Percentiles rank a stretch among this genome's conserved stretches.
Conservation (phyloP, 2,329 filamentous ascomycete genomes). For the Talaromyces sp. region DNA sequence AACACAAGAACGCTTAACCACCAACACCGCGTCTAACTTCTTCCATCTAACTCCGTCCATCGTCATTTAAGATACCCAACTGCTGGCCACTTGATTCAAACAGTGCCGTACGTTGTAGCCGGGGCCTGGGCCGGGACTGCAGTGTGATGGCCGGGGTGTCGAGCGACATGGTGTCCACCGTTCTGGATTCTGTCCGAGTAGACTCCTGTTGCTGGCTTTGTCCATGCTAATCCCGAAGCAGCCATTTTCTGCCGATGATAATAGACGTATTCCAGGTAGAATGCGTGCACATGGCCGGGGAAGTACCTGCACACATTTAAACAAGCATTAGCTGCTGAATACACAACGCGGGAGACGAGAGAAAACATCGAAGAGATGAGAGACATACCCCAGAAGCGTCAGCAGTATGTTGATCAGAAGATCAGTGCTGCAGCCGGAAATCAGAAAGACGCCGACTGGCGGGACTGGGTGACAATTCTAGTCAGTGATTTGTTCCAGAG, state of each 20-base stretch:
- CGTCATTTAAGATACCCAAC: not conserved
- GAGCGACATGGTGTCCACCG: slow-evolving; percentile 22
- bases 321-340: not conserved
- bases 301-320: slow-evolving; percentile 52
- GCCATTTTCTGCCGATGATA: slow-evolving; percentile 49
- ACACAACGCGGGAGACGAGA: not conserved
- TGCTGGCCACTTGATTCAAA: not conserved
- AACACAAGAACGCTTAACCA: not conserved
- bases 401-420: slow-evolving; percentile 62
- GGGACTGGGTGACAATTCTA: slow-evolving; percentile 46
- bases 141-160: slow-evolving; percentile 19
- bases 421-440: slow-evolving; percentile 61
- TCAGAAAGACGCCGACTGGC: slow-evolving; percentile 57
- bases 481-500: not conserved
- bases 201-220: slow-evolving; percentile 28
- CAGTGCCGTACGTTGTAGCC: slow-evolving; percentile 6
- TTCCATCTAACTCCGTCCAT: not conserved
- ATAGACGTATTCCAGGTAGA: slow-evolving; percentile 79
- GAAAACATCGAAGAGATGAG: not conserved
- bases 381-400: slow-evolving; percentile 55
- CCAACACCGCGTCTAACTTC: not conserved
- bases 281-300: slow-evolving; percentile 73
- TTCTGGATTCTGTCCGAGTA: slow-evolving; percentile 36
- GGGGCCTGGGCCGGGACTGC: too few relatives aligned
- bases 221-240: slow-evolving; percentile 15